A percentile compares a stretch with the other conserved stretches of the same genome.
phyloP scores from a whole-genome alignment of 768 basidiomycete species.

The Crepidotus variabilis region DNA sequence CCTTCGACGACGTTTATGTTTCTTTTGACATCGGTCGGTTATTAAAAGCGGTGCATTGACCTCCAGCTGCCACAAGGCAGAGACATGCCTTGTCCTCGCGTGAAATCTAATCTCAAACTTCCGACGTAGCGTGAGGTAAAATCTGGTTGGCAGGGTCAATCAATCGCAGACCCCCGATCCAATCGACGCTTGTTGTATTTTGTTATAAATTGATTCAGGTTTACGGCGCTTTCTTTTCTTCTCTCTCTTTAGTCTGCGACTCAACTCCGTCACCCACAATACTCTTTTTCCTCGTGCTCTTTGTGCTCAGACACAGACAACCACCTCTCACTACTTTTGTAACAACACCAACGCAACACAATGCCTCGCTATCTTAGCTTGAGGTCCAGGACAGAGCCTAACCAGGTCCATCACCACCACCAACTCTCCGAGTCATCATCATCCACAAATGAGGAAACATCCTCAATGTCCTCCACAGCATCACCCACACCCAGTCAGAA shows the following conservation, averaged over 20 bases:
- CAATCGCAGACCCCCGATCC: not conserved
- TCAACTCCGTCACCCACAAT: not conserved
- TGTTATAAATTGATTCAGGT: not conserved
- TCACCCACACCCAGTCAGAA: constrained; percentile 1
- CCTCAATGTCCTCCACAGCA: constrained; percentile 2
- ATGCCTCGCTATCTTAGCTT: constrained; percentile 7
- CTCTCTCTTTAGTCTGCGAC: not conserved
- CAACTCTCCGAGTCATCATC: not conserved
- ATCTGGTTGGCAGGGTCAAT: not conserved
- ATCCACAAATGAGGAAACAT: not conserved
- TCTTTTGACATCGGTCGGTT: not conserved
- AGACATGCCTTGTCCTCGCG: not conserved
- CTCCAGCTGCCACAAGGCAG: not conserved
- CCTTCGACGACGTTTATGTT: not conserved
- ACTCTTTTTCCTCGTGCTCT: not conserved
- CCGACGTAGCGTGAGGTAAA: not conserved
- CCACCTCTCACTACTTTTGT: not conserved
- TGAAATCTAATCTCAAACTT: not conserved
- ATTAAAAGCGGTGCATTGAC: not conserved
- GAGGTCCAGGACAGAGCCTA: not conserved
- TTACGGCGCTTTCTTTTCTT: constrained; percentile 5
- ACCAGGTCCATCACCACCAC: not conserved
- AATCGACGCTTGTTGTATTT: not conserved
- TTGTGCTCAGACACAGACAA: not conserved
- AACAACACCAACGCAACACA: not conserved